A percentile compares a stretch with the other conserved stretches of the same genome.
These are phyloP conservation scores for Colletotrichum tabaci DNA, from an alignment of 2,329 filamentous ascomycete genomes.

Conservation along the genomic window DNA sequence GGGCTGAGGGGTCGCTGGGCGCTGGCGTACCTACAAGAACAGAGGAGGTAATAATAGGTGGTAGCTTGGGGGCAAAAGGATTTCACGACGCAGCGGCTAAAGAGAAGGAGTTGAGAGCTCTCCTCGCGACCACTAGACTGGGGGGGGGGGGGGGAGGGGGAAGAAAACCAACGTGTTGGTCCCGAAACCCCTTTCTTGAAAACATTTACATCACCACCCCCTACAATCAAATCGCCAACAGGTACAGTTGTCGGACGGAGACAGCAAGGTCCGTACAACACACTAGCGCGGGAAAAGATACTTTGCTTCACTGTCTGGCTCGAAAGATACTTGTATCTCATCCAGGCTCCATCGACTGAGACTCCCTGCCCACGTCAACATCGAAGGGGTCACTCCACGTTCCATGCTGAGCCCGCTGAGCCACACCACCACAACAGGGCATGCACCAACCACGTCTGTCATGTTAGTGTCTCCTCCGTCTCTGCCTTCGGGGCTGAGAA, in stretches of 20 bases:
- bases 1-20: not conserved
- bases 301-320: not conserved
- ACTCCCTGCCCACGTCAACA: constrained; percentile 23
- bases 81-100: too few relatives aligned
- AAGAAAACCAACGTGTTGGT: not conserved
- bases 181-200: constrained; percentile 1
- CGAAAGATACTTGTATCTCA: not conserved
- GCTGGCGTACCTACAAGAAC: not conserved
- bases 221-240: not conserved
- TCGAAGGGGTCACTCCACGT: constrained; percentile 29
- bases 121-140: not conserved
- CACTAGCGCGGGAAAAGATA: not conserved
- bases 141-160: too few relatives aligned
- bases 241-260: constrained; percentile 3
- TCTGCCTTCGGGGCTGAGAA: constrained; percentile 2
- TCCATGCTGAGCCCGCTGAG: constrained; percentile 33
- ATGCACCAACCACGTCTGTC: constrained; percentile 36
- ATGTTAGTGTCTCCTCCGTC: constrained; percentile 8
- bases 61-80: not conserved
- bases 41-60: not conserved
- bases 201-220: constrained; percentile 6
- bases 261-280: not conserved
- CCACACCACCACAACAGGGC: constrained; percentile 37
- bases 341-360: constrained; percentile 5
- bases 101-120: not conserved